These are phyloP conservation scores for Ascochyta koolunga DNA, from an alignment of 2,329 filamentous ascomycete species.

Conservation along the genomic window DNA sequence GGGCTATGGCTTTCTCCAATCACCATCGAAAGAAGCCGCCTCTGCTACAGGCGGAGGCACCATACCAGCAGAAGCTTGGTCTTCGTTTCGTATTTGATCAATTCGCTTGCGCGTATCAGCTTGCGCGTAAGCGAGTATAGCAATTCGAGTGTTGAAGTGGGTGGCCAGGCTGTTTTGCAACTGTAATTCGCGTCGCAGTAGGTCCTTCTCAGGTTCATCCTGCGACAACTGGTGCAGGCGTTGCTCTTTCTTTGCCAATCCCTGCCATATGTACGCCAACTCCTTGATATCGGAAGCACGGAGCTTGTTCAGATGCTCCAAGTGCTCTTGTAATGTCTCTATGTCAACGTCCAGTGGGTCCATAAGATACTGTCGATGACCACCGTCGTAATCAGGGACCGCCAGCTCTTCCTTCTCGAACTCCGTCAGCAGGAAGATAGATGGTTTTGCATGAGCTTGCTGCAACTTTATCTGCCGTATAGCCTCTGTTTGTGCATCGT, in stretches of 20 bases:
- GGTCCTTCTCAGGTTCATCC: conserved; percentile 22
- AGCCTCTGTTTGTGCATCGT: background rate
- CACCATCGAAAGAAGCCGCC: background rate
- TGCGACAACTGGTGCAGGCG: conserved; percentile 19
- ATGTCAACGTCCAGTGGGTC: conserved; percentile 12
- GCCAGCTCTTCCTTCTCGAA: conserved; percentile 23
- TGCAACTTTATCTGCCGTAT: conserved; percentile 1
- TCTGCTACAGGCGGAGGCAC: background rate
- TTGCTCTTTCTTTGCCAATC: conserved; percentile 23
- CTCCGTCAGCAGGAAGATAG: conserved; percentile 15
- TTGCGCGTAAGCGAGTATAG: conserved; percentile 22
- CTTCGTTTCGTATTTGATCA: conserved; percentile 13
- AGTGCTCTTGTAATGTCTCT: conserved; percentile 17
- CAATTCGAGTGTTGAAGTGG: conserved; percentile 9
- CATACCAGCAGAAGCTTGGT: background rate
- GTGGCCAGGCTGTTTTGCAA: conserved; percentile 23
- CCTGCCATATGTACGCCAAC: conserved; percentile 23
- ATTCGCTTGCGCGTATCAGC: conserved; percentile 25
- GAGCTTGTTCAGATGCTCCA: conserved; percentile 21
- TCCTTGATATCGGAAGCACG: conserved; percentile 16
- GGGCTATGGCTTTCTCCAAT: background rate
- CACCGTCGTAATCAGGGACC: conserved; percentile 23
- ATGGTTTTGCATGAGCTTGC: conserved; percentile 13
- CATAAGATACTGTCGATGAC: conserved; percentile 23
- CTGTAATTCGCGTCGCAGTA: conserved; percentile 22